These are phyloP conservation scores for Aegilops speltoides DNA, from an alignment of 176 grass and related monocot species.

Conservation along the genomic window DNA sequence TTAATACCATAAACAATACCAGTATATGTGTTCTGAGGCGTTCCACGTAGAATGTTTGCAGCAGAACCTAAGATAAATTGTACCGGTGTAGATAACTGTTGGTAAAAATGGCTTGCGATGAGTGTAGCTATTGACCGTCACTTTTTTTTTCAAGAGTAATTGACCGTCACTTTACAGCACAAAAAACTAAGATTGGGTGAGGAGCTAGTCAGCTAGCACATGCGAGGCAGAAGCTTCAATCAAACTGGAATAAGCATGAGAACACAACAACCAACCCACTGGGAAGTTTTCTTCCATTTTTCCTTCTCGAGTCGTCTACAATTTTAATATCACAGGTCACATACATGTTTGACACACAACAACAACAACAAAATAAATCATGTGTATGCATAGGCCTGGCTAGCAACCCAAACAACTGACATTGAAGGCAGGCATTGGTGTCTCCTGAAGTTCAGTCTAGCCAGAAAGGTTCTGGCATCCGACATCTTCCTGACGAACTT, in stretches of 20 bases:
- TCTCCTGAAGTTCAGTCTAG: conserved; percentile 57
- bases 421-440: conserved; percentile 48
- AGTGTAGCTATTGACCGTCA: not conserved
- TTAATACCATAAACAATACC: not conserved
- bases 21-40: not conserved
- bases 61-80: not conserved
- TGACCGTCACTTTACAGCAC: not conserved
- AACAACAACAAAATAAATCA: conserved; percentile 3
- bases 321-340: conserved; percentile 13
- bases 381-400: conserved; percentile 45
- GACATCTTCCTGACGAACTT: conserved; percentile 85
- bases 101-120: too few species aligned
- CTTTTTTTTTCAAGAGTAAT: not conserved
- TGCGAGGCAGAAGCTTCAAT: conserved; percentile 1
- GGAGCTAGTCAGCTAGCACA: not conserved
- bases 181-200: not conserved
- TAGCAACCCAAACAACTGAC: conserved; percentile 49
- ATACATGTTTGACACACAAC: conserved; percentile 3
- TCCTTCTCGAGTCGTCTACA: conserved; percentile 1
- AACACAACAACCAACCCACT: not conserved
- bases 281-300: conserved; percentile 11
- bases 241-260: not conserved
- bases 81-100: not conserved
- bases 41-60: not conserved
- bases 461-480: conserved; percentile 55